Evolutionary conservation across 2,329 filamentous ascomycete species (phyloP).

Genomic region (Mollisiaceae sp.): DNA sequence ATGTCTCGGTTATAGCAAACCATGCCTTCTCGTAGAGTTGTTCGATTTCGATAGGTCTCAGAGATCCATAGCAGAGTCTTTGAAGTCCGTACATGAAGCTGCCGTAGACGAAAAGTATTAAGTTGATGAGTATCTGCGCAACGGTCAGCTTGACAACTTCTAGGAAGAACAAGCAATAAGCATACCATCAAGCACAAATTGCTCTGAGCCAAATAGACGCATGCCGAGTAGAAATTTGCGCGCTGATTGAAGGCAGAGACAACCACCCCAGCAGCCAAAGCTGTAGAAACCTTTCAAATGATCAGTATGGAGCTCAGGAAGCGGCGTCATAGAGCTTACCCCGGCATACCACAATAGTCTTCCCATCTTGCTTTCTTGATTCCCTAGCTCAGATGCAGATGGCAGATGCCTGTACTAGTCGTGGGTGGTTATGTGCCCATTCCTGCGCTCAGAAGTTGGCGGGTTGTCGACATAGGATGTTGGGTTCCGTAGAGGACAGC

Average conservation of each 20-base stretch:
- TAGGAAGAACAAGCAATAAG: background rate
- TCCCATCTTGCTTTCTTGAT: constrained; percentile 31
- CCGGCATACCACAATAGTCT: constrained; percentile 56
- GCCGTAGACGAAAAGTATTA: constrained; percentile 81
- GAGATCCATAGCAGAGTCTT: constrained; percentile 84
- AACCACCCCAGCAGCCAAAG: constrained; percentile 82
- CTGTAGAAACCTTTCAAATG: constrained; percentile 73
- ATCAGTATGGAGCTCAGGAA: background rate
- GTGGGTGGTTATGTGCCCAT: constrained; percentile 33
- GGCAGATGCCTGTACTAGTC: constrained; percentile 24
- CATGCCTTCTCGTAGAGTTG: constrained; percentile 97
- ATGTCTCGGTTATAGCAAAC: constrained; percentile 97
- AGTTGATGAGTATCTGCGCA: constrained; percentile 84
- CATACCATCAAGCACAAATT: constrained; percentile 91
- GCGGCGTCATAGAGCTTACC: constrained; percentile 45
- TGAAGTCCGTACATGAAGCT: constrained; percentile 86
- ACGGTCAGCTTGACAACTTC: constrained; percentile 16
- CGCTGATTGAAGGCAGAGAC: constrained; percentile 92
- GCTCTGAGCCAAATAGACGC: constrained; percentile 95
- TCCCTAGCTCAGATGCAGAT: constrained; percentile 25
- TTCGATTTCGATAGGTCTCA: constrained; percentile 94
- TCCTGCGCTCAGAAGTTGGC: constrained; percentile 1
- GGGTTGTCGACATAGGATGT: constrained; percentile 1
- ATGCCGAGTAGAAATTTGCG: constrained; percentile 97
- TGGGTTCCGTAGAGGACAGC: background rate